These are phyloP conservation scores for Podila clonocystis DNA, from an alignment of 192 early-diverging fungal species.

Conservation along the genomic window DNA sequence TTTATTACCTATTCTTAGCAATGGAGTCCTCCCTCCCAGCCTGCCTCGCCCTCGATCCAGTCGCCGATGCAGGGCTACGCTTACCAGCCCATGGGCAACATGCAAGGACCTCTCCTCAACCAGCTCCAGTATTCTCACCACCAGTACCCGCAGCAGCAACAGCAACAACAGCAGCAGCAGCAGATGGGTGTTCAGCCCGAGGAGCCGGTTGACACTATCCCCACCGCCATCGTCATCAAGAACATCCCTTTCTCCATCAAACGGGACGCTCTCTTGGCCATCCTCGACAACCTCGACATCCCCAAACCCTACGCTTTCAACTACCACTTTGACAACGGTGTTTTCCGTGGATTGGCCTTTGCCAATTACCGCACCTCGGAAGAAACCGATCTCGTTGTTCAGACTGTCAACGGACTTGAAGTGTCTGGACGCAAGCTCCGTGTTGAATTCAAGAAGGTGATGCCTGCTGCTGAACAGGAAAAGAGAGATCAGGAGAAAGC, in stretches of 20 bases:
- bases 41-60: slow-evolving; percentile 44
- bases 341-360: slow-evolving; percentile 85
- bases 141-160: slow-evolving; percentile 22
- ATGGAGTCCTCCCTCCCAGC: slow-evolving; percentile 45
- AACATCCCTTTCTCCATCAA: slow-evolving; percentile 86
- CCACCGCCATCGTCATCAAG: slow-evolving; percentile 84
- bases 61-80: slow-evolving; percentile 48
- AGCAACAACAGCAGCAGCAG: slow-evolving; percentile 9
- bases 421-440: slow-evolving; percentile 78
- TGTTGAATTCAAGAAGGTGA: slow-evolving; percentile 84
- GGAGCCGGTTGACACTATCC: slow-evolving; percentile 61
- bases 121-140: slow-evolving; percentile 40
- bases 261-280: slow-evolving; percentile 76
- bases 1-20: slow-evolving; percentile 10
- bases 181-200: slow-evolving; percentile 1
- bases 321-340: slow-evolving; percentile 83
- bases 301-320: slow-evolving; percentile 85
- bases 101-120: slow-evolving; percentile 39
- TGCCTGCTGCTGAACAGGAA: slow-evolving; percentile 69
- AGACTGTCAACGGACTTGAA: slow-evolving; percentile 75
- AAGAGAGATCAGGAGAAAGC: slow-evolving; percentile 63
- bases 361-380: slow-evolving; percentile 83
- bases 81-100: slow-evolving; percentile 42
- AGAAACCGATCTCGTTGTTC: slow-evolving; percentile 75
- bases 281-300: slow-evolving; percentile 72